phyloP scores from a whole-genome alignment of 2,329 filamentous ascomycete genomes.

The Alternaria burnsii region DNA sequence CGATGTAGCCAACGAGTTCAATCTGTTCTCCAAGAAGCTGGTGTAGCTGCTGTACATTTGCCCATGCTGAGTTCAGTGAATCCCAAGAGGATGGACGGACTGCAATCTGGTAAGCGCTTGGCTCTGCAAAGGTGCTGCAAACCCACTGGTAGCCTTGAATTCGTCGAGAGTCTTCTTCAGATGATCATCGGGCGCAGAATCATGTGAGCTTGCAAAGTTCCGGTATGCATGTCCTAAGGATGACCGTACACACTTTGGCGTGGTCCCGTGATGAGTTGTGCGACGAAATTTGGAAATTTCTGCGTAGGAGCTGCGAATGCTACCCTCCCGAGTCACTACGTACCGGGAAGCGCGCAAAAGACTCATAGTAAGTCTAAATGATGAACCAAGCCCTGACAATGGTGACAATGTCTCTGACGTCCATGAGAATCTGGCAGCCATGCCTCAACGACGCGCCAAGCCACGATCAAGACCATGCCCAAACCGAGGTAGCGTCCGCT shows the following conservation, averaged over 20 bases:
- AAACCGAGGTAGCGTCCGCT: conserved; percentile 32
- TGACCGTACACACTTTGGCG: conserved; percentile 16
- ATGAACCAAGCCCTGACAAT: background rate
- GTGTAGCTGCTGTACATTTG: conserved; percentile 17
- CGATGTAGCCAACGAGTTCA: conserved; percentile 69
- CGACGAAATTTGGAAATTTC: conserved; percentile 46
- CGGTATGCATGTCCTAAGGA: conserved; percentile 22
- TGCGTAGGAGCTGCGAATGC: conserved; percentile 42
- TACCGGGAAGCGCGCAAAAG: conserved; percentile 28
- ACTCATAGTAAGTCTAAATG: conserved; percentile 26
- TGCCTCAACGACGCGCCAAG: conserved; percentile 25
- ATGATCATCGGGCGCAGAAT: conserved; percentile 25
- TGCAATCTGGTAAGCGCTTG: conserved; percentile 19
- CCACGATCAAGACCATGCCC: conserved; percentile 24
- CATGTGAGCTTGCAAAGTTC: conserved; percentile 21
- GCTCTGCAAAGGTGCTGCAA: background rate
- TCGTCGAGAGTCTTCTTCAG: conserved; percentile 36
- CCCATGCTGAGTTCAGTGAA: conserved; percentile 50
- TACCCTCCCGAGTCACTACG: conserved; percentile 19
- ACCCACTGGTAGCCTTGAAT: conserved; percentile 46
- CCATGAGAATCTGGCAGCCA: background rate
- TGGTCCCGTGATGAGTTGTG: conserved; percentile 43
- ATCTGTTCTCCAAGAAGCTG: conserved; percentile 12
- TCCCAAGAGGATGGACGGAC: conserved; percentile 24
- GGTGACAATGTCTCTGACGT: background rate